Conservation (phyloP, 2,329 filamentous ascomycete species). For the Talaromyces sp. region DNA sequence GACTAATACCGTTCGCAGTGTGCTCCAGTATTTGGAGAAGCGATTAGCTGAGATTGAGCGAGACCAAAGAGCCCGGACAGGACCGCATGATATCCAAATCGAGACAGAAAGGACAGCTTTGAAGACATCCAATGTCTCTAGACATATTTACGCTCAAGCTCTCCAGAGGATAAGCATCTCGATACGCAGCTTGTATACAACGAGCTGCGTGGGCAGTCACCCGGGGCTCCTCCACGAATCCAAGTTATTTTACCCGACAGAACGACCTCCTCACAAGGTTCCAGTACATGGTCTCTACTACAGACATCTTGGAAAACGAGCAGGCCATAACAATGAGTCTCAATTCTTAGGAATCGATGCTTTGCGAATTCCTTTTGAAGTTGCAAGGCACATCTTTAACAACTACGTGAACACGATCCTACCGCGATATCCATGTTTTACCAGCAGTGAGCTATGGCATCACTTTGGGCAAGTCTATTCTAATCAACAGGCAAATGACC, state of each 20-base stretch:
- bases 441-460: conserved; percentile 4
- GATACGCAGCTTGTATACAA: conserved; percentile 5
- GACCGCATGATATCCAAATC: not conserved
- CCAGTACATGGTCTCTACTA: conserved; percentile 4
- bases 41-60: conserved; percentile 7
- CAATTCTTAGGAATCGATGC: not conserved
- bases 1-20: not conserved
- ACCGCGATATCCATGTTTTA: conserved; percentile 7
- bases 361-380: conserved; percentile 4
- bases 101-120: not conserved
- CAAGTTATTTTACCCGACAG: conserved; percentile 6
- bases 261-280: conserved; percentile 4
- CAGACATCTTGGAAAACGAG: conserved; percentile 2
- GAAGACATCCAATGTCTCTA: not conserved
- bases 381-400: conserved; percentile 4
- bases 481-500: not conserved
- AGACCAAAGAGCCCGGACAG: not conserved
- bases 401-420: conserved; percentile 7
- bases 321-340: conserved; percentile 3
- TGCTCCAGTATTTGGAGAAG: conserved; percentile 7
- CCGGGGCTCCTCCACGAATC: conserved; percentile 3
- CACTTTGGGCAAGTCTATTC: conserved; percentile 7
- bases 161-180: conserved; percentile 1
- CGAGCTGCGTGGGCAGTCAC: conserved; percentile 2
- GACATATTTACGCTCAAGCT: not conserved